Conservation (phyloP, 345 rosid species). For the Adansonia digitata region DNA sequence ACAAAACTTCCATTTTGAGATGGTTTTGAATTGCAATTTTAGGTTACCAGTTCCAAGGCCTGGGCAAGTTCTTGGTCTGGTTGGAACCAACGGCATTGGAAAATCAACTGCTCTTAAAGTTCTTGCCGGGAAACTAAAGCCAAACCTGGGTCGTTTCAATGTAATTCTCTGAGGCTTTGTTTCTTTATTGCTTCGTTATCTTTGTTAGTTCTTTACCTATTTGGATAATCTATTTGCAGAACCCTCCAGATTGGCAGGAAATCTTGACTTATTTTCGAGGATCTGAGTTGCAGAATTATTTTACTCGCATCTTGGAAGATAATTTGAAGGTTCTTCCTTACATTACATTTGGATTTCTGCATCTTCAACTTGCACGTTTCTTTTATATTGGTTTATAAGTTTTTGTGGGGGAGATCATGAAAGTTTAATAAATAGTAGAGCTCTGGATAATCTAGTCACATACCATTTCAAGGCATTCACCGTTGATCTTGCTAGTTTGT, state of each 20-base stretch:
- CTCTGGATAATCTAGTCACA: not conserved
- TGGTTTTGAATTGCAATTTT: constrained; percentile 18
- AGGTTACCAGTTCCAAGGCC: constrained; percentile 99
- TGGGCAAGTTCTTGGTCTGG: constrained; percentile 98
- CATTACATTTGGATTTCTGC: not conserved
- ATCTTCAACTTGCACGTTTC: not conserved
- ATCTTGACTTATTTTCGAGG: constrained; percentile 95
- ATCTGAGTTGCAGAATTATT: constrained; percentile 93
- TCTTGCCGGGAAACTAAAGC: constrained; percentile 93
- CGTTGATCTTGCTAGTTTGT: not conserved
- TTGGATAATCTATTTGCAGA: constrained; percentile 43
- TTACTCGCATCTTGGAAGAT: constrained; percentile 93
- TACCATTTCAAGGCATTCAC: not conserved
- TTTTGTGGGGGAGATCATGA: not conserved
- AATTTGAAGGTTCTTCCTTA: constrained; percentile 65
- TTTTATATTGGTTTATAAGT: not conserved
- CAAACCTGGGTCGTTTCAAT: constrained; percentile 91
- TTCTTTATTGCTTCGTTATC: constrained; percentile 8
- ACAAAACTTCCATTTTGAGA: constrained; percentile 8
- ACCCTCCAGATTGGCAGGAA: constrained; percentile 99
- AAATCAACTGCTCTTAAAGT: constrained; percentile 95
- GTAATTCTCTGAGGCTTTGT: constrained; percentile 29
- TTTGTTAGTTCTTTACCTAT: constrained; percentile 3
- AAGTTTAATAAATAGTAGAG: not conserved
- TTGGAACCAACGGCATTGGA: constrained; percentile 98